Conservation (phyloP, 495 filamentous ascomycete genomes). For the Penicillium goetzii region DNA sequence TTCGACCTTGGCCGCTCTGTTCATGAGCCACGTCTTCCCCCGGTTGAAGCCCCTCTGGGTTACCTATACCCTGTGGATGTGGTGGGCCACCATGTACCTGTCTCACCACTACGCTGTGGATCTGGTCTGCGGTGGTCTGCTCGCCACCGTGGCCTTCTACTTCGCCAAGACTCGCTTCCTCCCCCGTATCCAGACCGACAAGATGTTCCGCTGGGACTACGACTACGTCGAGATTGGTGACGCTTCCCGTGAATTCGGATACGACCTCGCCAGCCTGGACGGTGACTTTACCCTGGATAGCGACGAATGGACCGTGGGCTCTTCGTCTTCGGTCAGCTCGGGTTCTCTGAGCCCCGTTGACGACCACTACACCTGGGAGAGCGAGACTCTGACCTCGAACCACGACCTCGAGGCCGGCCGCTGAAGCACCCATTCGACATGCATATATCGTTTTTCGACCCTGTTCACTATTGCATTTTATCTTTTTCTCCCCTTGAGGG, state of each 20-base stretch:
- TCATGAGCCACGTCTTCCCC: slow-evolving; percentile 90
- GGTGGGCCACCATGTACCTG: slow-evolving; percentile 98
- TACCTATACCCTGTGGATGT: slow-evolving; percentile 85
- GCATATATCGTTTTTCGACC: slow-evolving; percentile 34
- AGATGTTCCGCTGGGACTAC: slow-evolving; percentile 91
- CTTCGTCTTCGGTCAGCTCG: slow-evolving; percentile 69
- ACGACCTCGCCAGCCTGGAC: slow-evolving; percentile 59
- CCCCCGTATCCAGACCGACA: slow-evolving; percentile 77
- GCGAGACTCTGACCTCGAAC: slow-evolving; percentile 59
- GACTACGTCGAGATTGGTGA: slow-evolving; percentile 87
- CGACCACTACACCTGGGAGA: slow-evolving; percentile 65
- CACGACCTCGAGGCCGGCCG: slow-evolving; percentile 56
- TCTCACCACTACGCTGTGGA: slow-evolving; percentile 96
- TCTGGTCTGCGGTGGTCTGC: slow-evolving; percentile 79
- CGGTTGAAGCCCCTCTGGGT: slow-evolving; percentile 74
- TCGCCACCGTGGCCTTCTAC: slow-evolving; percentile 81
- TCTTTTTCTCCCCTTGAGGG: slow-evolving; percentile 30
- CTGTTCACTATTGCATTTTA: slow-evolving; percentile 32
- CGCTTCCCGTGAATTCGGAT: slow-evolving; percentile 54
- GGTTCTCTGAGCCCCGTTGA: slow-evolving; percentile 65
- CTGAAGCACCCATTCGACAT: slow-evolving; percentile 30
- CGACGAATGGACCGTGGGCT: slow-evolving; percentile 76
- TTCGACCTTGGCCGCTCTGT: slow-evolving; percentile 86
- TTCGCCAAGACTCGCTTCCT: slow-evolving; percentile 78
- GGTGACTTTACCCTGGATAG: slow-evolving; percentile 62